Conservation (phyloP, 495 filamentous ascomycete genomes). For the Neurospora sublineolata region DNA sequence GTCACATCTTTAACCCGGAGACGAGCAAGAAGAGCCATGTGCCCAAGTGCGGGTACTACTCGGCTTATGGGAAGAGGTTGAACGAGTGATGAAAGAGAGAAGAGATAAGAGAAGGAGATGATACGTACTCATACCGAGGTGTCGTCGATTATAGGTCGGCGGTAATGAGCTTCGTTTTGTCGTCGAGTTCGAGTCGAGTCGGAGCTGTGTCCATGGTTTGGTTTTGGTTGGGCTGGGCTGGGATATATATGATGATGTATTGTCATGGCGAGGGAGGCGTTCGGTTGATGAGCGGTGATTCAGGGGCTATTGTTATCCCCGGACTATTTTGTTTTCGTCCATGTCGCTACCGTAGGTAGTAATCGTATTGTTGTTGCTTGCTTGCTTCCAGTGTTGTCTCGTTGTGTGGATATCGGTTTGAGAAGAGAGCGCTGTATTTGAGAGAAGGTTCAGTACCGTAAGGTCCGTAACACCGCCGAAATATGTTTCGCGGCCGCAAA, state of each 20-base stretch:
- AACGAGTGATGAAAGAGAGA: slow-evolving; percentile 7
- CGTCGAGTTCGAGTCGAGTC: neutral
- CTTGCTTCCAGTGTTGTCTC: neutral
- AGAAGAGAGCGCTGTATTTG: slow-evolving; percentile 1
- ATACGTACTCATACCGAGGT: neutral
- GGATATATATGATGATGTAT: neutral
- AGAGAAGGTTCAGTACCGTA: neutral
- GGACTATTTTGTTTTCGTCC: neutral
- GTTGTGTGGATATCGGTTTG: neutral
- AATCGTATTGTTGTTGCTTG: neutral
- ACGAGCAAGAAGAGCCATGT: slow-evolving; percentile 66
- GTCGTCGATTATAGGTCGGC: neutral
- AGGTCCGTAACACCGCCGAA: neutral
- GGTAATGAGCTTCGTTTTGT: neutral
- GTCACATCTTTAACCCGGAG: slow-evolving; percentile 55
- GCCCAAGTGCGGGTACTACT: slow-evolving; percentile 52
- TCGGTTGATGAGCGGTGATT: neutral
- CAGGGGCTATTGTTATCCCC: neutral
- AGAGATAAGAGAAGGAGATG: neutral
- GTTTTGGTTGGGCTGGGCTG: neutral
- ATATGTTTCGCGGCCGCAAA: neutral
- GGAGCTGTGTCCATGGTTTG: neutral
- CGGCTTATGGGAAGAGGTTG: slow-evolving; percentile 39
- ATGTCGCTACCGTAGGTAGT: neutral
- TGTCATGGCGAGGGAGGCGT: neutral